Base-by-base conservation (phyloP, 768 basidiomycete genomes). In the Boletus speciosus region DNA sequence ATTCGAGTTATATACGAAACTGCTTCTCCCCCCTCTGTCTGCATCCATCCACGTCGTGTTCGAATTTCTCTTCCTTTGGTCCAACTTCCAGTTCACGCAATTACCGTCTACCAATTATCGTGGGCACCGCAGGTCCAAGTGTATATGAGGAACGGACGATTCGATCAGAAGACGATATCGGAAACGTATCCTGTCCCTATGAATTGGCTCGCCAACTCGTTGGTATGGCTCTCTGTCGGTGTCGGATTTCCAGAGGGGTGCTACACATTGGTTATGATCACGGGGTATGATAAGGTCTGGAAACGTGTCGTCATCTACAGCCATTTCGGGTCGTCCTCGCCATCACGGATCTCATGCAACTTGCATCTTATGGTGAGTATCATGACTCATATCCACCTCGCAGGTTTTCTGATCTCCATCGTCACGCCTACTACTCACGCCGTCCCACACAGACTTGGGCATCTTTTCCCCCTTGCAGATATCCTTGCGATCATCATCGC, bases 261-360 rank as follows among this genome's bases (percentile, higher is more conserved):
- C 29, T 42, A 43, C 12, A 6, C 11, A 15, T n/a, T 49, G 19
- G 36, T 40, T 6, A 5, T 23, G 4, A 48, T 10, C 23, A 12
- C 15, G 25, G 36, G 25, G 6, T 11, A 9, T 16, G 1, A 12
- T 37, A 23, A 70, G 67, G 60, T 68, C 34, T 68, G 64, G 67
- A 66, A 68, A n/a, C 64, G 66, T 53, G 50, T 60, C 21, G 62
- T 64, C 31, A 68, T 68, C 46, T 68, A 57, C n/a, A 58, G 53
- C 34, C 55, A 66, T 51, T 58, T 64, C 2, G 59, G 54, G 0
- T 62, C 40, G 52, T 68, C 14, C 29, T 71, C 16, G 32, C 14
- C 10, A 3, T 66, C 5, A 59, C 57, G 2, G 62, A 64, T 23
- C 44, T 61, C 52, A 61, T 70, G 56, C 62, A 69, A 23, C 45